Base-by-base conservation (phyloP, 208 protist species). In the Novymonas esmeraldas region DNA sequence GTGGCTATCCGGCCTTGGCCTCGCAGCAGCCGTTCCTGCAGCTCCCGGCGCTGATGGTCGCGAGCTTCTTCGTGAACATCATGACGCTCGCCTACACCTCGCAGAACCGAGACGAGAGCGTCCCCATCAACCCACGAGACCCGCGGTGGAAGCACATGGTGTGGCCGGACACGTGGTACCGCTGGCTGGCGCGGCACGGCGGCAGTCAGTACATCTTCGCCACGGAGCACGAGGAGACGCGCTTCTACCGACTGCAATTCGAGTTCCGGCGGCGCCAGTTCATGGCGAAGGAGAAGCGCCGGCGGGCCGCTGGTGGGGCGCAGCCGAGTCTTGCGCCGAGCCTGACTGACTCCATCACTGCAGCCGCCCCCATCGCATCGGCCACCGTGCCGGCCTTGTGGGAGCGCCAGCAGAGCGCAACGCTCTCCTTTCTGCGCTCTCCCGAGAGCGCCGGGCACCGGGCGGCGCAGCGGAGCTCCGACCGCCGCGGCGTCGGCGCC, bases 151-250 rank as follows among this genome's bases (percentile, higher is more conserved):
- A 90, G 78, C 56, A 68, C 44, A 89, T 95, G 75, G 81, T 93
- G 55, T 97, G 93, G 93, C 88, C 85, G 3, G 77, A 94, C 64
- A 69, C 71, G 58, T 97, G 90, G 88, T 91, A 95, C 55, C 76
- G 75, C 38, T 97, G 90, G 89, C 65, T 97, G 34, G 69, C 70
- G 29, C 81, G 82, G 14, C 93, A 95, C 64, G 93, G 93, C 36
- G 88, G 90, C n/a, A 92, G 87, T 26, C 89, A 93, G 78, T 97
- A 97, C 75, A 86, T 97, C 77, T 97, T 97, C 63, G 49, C 60
- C 49, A 87, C 70, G 7, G 86, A 95, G 28, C 60, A 41, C 2
- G 87, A 95, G 66, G 90, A 97, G 68, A 77, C 62, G 7, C 60
- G 42, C 28, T 95, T 95, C 69, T 93, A 95, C 66, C 70, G 66